A percentile compares a stretch with the other conserved stretches of the same genome.
Conservation (phyloP, 2,329 filamentous ascomycete species). For the Alternaria arbusti region DNA sequence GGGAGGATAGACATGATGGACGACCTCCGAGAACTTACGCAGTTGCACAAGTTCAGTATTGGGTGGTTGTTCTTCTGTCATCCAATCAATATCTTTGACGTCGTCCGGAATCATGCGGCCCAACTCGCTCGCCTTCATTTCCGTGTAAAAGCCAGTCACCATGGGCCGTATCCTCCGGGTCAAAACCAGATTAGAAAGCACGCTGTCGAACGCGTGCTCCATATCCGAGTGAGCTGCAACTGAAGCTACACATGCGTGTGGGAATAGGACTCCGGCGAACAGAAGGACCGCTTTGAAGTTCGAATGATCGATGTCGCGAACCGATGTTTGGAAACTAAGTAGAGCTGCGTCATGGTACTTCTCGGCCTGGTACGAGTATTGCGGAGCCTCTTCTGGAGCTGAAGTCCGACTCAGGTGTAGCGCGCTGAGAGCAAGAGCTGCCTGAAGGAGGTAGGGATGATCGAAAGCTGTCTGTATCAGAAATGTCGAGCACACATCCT, state of each 20-base stretch:
- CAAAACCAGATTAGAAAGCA: slow-evolving; percentile 32
- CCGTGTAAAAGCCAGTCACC: slow-evolving; percentile 23
- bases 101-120: slow-evolving; percentile 29
- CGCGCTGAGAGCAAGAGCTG: slow-evolving; percentile 53
- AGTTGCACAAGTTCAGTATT: slow-evolving; percentile 31
- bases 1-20: slow-evolving; percentile 33
- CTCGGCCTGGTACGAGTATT: slow-evolving; percentile 27
- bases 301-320: slow-evolving; percentile 44
- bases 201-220: slow-evolving; percentile 24
- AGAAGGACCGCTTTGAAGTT: slow-evolving; percentile 50
- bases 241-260: slow-evolving; percentile 30
- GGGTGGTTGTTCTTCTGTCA: slow-evolving; percentile 16
- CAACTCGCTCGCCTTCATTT: slow-evolving; percentile 21
- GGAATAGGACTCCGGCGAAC: slow-evolving; percentile 25
- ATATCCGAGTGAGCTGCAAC: slow-evolving; percentile 14
- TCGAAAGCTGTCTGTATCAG: slow-evolving; percentile 48
- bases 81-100: slow-evolving; percentile 24
- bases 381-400: slow-evolving; percentile 1
- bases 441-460: slow-evolving; percentile 54
- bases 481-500: slow-evolving; percentile 24
- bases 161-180: slow-evolving; percentile 34
- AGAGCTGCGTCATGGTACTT: slow-evolving; percentile 31
- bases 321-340: slow-evolving; percentile 22
- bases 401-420: slow-evolving; percentile 52
- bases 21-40: slow-evolving; percentile 31